These are phyloP conservation scores for Sporothrix brunneoviolacea DNA, from an alignment of 2,329 filamentous ascomycete genomes.

Conservation along the genomic window DNA sequence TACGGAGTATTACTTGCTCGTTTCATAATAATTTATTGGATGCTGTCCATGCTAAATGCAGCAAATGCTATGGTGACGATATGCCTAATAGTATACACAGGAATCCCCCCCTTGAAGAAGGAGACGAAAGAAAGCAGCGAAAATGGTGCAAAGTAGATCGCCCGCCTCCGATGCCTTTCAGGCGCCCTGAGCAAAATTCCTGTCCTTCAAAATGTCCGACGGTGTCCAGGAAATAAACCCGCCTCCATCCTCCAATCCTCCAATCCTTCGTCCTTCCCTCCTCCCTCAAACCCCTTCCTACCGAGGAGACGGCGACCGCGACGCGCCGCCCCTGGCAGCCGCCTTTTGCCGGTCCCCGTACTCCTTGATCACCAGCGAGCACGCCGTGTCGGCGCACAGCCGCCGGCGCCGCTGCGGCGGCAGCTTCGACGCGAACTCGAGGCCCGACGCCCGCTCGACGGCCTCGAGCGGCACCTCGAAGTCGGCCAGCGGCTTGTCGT, in stretches of 20 bases:
- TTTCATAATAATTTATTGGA: too few relatives aligned
- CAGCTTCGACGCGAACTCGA: slow-evolving; percentile 83
- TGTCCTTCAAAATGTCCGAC: background rate
- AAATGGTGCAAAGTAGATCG: too few relatives aligned
- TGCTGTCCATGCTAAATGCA: too few relatives aligned
- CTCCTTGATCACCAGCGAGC: slow-evolving; percentile 76
- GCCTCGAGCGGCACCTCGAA: slow-evolving; percentile 94
- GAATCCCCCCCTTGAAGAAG: too few relatives aligned
- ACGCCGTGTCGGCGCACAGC: slow-evolving; percentile 80
- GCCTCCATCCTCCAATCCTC: too few relatives aligned
- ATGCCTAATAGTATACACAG: too few relatives aligned
- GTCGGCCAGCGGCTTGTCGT: slow-evolving; percentile 77
- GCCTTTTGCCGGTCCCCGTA: slow-evolving; percentile 58
- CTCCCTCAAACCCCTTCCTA: background rate
- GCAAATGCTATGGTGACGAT: too few relatives aligned
- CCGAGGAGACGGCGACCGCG: slow-evolving; percentile 9
- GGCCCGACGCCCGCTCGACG: slow-evolving; percentile 82
- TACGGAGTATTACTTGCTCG: too few relatives aligned
- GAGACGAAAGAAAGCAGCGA: too few relatives aligned
- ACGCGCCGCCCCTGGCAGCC: slow-evolving; percentile 34
- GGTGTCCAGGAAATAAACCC: background rate
- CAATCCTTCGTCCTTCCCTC: too few relatives aligned
- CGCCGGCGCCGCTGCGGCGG: slow-evolving; percentile 65
- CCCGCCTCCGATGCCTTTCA: too few relatives aligned
- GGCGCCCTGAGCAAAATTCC: too few relatives aligned